Evolutionary conservation across 2,329 filamentous ascomycete species (phyloP), one percentile per base, ranked within the genome.

Genomic region (Penicillium sp.): DNA sequence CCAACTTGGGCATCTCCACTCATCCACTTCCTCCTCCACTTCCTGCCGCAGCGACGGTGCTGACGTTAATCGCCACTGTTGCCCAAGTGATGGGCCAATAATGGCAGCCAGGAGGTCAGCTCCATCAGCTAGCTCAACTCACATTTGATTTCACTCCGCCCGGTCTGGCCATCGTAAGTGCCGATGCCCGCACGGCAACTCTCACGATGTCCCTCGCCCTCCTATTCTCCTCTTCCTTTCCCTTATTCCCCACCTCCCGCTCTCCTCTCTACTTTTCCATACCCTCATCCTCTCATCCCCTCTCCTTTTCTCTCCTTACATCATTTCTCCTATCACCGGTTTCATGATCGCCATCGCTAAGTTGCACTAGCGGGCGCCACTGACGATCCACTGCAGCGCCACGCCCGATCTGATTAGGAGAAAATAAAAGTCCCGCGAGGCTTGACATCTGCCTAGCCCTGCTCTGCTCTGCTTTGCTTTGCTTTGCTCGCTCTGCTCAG

Each of bases 361-460:
- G 34, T 29, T 26, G 36, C 33, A 29, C 46, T 59, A 56, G 55
- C 50, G 49, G 51, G 48, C 58, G 59, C 60, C 60, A 63, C 60
- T 56, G 59, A 63, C 59, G 60, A 62, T 62, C 60, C 24, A 50
- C 26, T 39, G 51, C 34, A 55, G 41, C 46, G 33, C 24, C 39
- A 42, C 24, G 24, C 37, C 37, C 26, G 26, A 42, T 42, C 39
- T 42, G 39, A 13, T 50, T 49, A 44, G 32, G 49, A 52, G 10
- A 46, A 32, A 26, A 20, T 20, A 47, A 42, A 39, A 30, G 17
- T 26, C 29, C 43, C 15, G 13, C n/a, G n/a, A n/a, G n/a, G n/a
- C n/a, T 41, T 29, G n/a, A 13, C 37, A 17, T 27, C 18, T 37
- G 18, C 34, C 34, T 37, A 13, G n/a, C n/a, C 13, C 30, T 26